Evolutionary conservation across 768 basidiomycete genomes (phyloP).

Genomic region (Suillus bovinus): DNA sequence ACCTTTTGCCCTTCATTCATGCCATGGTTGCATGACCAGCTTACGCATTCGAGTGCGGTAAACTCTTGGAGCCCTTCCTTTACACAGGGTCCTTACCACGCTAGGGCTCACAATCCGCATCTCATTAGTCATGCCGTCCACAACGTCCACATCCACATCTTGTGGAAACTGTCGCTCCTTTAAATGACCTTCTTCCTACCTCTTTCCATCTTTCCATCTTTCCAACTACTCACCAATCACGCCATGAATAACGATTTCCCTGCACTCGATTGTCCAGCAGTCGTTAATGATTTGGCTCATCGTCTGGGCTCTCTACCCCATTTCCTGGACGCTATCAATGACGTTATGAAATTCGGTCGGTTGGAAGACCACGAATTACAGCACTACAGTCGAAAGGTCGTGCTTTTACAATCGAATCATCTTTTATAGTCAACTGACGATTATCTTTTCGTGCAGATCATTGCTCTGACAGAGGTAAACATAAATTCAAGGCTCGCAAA

Average conservation of each 20-base stretch:
- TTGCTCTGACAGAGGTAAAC: conserved; percentile 53
- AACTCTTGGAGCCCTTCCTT: neutral
- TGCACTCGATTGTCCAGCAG: conserved; percentile 24
- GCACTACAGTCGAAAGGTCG: conserved; percentile 29
- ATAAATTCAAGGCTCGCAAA: conserved; percentile 3
- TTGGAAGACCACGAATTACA: conserved; percentile 22
- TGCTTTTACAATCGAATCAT: neutral
- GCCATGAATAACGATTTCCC: conserved; percentile 13
- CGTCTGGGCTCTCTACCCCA: conserved; percentile 30
- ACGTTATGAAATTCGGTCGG: conserved; percentile 19
- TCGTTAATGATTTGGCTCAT: conserved; percentile 27
- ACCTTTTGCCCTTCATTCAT: neutral
- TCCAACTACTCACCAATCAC: neutral
- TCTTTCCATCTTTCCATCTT: conserved; percentile 9
- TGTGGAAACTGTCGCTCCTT: too few relatives aligned
- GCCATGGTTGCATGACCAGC: neutral
- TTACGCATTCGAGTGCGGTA: neutral
- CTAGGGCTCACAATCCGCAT: neutral
- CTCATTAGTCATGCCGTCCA: neutral
- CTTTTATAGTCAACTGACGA: conserved; percentile 11
- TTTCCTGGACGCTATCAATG: conserved; percentile 31
- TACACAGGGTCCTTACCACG: neutral
- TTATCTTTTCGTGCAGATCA: conserved; percentile 35
- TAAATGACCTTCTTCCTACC: conserved; percentile 13
- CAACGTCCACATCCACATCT: neutral